phyloP scores from a whole-genome alignment of 257 asterid genomes.

The Jacaranda mimosifolia region DNA sequence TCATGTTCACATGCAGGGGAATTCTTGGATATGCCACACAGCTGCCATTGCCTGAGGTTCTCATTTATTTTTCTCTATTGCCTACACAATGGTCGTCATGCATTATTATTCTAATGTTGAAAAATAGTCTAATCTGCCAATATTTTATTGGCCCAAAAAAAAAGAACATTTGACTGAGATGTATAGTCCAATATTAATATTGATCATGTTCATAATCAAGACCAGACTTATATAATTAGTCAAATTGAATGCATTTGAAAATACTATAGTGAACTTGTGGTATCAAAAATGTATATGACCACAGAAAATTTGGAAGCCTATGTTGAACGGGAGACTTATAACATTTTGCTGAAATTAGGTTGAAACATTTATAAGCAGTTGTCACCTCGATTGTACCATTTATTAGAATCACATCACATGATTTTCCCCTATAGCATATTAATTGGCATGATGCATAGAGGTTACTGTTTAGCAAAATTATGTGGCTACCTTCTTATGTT shows the following conservation, averaged over 20 bases:
- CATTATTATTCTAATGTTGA: not conserved
- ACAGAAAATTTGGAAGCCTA: not conserved
- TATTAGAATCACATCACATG: not conserved
- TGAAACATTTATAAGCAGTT: slow-evolving; percentile 1
- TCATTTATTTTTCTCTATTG: not conserved
- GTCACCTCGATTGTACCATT: not conserved
- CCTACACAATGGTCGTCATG: not conserved
- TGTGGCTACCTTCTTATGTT: not conserved
- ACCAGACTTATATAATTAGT: not conserved
- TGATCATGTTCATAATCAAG: not conserved
- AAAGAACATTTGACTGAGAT: not conserved
- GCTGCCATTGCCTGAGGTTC: slow-evolving; percentile 88
- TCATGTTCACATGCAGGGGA: slow-evolving; percentile 97
- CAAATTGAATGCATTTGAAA: not conserved
- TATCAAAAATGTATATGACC: not conserved
- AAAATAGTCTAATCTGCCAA: not conserved
- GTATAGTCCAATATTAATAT: not conserved
- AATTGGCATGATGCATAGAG: not conserved
- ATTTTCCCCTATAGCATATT: no score
- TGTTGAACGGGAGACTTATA: not conserved
- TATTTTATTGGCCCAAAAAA: not conserved
- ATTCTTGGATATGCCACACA: slow-evolving; percentile 93
- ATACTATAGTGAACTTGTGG: not conserved
- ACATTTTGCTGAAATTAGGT: no score
- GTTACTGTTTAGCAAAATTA: not conserved